Evolutionary conservation across 768 basidiomycete species (phyloP).

Genomic region (Tulasnella sp.): DNA sequence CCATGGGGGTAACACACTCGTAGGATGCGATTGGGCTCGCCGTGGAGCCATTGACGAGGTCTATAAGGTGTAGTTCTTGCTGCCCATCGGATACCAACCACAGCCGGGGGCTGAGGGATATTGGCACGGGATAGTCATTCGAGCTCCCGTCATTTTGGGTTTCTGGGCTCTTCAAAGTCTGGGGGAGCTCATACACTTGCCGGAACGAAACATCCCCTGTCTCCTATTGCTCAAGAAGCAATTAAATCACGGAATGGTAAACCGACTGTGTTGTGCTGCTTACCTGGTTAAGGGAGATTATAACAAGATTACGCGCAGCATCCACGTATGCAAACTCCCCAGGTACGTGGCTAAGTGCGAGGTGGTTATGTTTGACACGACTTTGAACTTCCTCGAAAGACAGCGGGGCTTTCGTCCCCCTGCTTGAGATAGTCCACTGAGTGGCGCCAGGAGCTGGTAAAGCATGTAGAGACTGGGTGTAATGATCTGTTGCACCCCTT

Average conservation of each 20-base stretch:
- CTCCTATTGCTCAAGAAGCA: not conserved
- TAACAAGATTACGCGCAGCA: conserved; percentile 55
- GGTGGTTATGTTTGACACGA: conserved; percentile 80
- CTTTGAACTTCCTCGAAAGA: conserved; percentile 80
- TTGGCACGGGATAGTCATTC: conserved; percentile 71
- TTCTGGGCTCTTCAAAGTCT: not conserved
- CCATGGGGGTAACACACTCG: not conserved
- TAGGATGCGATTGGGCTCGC: not conserved
- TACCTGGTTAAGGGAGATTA: conserved; percentile 58
- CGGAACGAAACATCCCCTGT: conserved; percentile 23
- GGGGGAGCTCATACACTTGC: conserved; percentile 30
- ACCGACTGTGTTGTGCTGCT: conserved; percentile 37
- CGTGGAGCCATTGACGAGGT: not conserved
- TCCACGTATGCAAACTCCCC: conserved; percentile 65
- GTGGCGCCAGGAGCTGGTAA: conserved; percentile 47
- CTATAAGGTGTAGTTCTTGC: conserved; percentile 61
- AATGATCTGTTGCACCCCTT: conserved; percentile 56
- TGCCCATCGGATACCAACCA: conserved; percentile 65
- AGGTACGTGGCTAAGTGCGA: conserved; percentile 49
- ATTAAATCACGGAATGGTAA: not conserved
- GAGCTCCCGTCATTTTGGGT: not conserved
- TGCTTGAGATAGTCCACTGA: conserved; percentile 46
- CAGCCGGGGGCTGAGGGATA: conserved; percentile 50
- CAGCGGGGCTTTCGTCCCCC: conserved; percentile 58
- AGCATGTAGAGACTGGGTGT: conserved; percentile 49